Base-by-base conservation (phyloP, 2,329 filamentous ascomycete species). In the Talaromyces islandicus region DNA sequence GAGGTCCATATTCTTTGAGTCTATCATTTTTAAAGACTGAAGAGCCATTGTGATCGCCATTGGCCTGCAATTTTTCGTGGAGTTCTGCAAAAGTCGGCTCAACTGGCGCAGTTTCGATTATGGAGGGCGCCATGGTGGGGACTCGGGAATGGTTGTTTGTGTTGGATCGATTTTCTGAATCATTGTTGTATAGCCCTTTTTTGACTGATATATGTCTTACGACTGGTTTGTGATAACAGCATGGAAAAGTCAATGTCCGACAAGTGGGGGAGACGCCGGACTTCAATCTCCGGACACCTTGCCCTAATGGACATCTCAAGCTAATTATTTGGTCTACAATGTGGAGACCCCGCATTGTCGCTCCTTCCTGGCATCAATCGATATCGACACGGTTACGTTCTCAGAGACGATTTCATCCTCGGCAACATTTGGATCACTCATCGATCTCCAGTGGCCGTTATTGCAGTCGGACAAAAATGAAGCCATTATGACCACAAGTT, bases 71-170 rank as follows among this genome's bases (percentile, higher is more conserved):
- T n/a, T 50, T 25, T 38, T 27, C 30, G 17, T 52, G 29, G 5
- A 35, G n/a, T 27, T 57, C 46, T 30, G 43, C 17, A 32, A 25
- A 57, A 35, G 46, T 29, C 14, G 27, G 17, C 29, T 57, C 46
- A 12, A 41, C 17, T 9, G 30, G 12, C 9, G 27, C 27, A 4
- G 43, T 57, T 29, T 35, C 12, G 17, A 57, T 35, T n/a, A 57
- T 43, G 48, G 56, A 57, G 38, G 56, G 56, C 41, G 46, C 56
- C 56, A 57, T 57, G n/a, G 43, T 10, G 43, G 43, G 9, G 43
- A 4, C 19, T 50, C 19, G 25, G 43, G 9, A 12, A 17, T 50
- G 43, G 10, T 12, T 24, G 10, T 50, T 50, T 5, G 2, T 50
- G 19, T 50, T 25, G 43, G 12, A 12, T 4, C 19, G 1, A 50